Conservation (phyloP, 2,329 filamentous ascomycete species). For the Verticillium tricorpus region DNA sequence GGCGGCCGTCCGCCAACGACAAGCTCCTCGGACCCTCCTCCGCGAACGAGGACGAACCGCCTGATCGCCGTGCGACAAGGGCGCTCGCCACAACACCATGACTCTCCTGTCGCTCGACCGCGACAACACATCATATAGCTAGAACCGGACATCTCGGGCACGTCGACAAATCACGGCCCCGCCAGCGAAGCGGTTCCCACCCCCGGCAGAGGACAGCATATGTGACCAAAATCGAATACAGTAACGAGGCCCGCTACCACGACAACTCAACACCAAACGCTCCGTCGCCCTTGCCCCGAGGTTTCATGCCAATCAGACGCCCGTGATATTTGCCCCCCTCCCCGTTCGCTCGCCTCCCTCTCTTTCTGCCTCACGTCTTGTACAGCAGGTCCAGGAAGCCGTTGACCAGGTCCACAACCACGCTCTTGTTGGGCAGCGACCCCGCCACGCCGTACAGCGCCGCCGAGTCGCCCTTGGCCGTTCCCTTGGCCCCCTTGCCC, state of each 20-base stretch:
- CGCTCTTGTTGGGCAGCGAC: slow-evolving; percentile 89
- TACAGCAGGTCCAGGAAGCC: slow-evolving; percentile 93
- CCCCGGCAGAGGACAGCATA: neutral
- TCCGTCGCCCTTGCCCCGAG: neutral
- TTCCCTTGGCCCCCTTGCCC: slow-evolving; percentile 61
- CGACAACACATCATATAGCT: neutral
- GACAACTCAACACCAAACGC: neutral
- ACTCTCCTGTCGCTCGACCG: neutral
- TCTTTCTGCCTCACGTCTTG: slow-evolving; percentile 55
- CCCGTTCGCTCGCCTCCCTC: neutral
- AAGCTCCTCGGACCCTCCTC: neutral
- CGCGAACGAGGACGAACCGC: neutral
- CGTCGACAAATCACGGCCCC: neutral
- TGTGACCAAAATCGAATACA: neutral
- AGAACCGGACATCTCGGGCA: neutral
- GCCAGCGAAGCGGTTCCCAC: neutral
- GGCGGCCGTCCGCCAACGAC: neutral
- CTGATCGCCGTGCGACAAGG: neutral
- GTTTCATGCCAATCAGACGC: neutral
- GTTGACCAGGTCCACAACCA: slow-evolving; percentile 83
- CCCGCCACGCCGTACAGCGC: slow-evolving; percentile 94
- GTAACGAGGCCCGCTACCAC: neutral
- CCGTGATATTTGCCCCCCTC: neutral
- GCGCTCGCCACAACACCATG: neutral
- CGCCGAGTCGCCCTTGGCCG: slow-evolving; percentile 72